phyloP scores from a whole-genome alignment of 306 rosid species.

The Calophaca sinica region DNA sequence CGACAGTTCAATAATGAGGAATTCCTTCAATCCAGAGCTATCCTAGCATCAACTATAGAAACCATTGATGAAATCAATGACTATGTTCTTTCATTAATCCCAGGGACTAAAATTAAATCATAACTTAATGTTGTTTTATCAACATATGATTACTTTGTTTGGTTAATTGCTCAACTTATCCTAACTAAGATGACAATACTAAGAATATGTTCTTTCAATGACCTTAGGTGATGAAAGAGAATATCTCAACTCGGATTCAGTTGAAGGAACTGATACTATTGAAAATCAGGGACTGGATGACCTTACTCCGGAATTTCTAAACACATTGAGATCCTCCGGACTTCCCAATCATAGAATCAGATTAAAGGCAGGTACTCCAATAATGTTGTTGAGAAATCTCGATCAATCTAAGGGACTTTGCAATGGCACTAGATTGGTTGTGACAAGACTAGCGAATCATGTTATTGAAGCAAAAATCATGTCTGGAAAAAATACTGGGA shows the following conservation, averaged over 20 bases:
- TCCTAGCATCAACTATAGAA: background rate
- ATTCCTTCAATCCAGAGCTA: background rate
- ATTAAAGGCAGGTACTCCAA: background rate
- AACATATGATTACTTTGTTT: too few species aligned
- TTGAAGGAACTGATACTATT: background rate
- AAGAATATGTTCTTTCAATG: too few species aligned
- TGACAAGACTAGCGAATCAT: too few species aligned
- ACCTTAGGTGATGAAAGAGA: background rate
- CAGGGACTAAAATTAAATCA: too few species aligned
- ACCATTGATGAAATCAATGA: background rate
- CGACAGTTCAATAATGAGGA: too few species aligned
- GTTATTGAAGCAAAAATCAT: too few species aligned
- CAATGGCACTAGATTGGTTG: too few species aligned
- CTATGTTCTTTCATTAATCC: background rate
- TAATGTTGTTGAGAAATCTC: background rate
- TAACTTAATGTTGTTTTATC: too few species aligned
- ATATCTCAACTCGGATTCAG: background rate
- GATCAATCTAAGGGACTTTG: background rate
- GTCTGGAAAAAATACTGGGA: too few species aligned
- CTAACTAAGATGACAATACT: too few species aligned
- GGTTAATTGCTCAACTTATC: too few species aligned
- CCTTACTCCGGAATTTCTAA: background rate
- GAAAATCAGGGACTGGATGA: background rate
- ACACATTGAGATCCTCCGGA: background rate
- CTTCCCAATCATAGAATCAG: background rate